phyloP scores from a whole-genome alignment of 2,329 filamentous ascomycete species.

The Cladorrhinum sp. region DNA sequence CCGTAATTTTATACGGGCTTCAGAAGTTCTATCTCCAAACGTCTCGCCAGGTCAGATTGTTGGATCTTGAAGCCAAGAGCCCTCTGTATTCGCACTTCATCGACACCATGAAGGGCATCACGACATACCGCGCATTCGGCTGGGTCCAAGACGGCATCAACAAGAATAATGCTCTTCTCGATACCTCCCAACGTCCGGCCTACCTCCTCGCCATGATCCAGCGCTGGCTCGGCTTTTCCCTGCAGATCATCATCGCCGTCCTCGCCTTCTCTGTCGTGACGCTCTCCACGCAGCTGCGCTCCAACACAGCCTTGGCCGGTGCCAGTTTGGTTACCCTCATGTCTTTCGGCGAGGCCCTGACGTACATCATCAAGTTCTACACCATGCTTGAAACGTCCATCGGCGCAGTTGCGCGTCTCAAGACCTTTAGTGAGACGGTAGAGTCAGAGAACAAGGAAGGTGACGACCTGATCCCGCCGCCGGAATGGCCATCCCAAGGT shows the following conservation, averaged over 20 bases:
- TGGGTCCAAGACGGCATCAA: slow-evolving; percentile 46
- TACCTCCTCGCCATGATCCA: slow-evolving; percentile 58
- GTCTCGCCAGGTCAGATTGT: slow-evolving; percentile 55
- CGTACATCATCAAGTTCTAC: slow-evolving; percentile 33
- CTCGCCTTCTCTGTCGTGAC: slow-evolving; percentile 48
- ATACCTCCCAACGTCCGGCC: slow-evolving; percentile 54
- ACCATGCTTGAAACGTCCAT: slow-evolving; percentile 36
- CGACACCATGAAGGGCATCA: slow-evolving; percentile 53
- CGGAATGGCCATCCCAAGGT: slow-evolving; percentile 28
- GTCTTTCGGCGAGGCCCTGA: slow-evolving; percentile 33
- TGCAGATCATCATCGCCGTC: slow-evolving; percentile 48
- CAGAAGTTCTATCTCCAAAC: slow-evolving; percentile 60
- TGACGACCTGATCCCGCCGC: slow-evolving; percentile 28
- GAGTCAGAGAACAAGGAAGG: slow-evolving; percentile 29
- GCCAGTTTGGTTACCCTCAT: slow-evolving; percentile 40
- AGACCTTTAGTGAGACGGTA: slow-evolving; percentile 31
- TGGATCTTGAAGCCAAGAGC: slow-evolving; percentile 61
- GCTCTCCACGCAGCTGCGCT: slow-evolving; percentile 43
- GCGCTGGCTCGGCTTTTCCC: slow-evolving; percentile 52
- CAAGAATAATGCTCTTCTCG: slow-evolving; percentile 46
- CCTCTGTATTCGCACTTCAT: slow-evolving; percentile 56
- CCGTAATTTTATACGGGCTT: slow-evolving; percentile 45
- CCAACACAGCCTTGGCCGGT: slow-evolving; percentile 38
- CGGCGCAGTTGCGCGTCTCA: slow-evolving; percentile 37
- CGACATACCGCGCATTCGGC: slow-evolving; percentile 55